Percentiles rank a stretch among this genome's conserved stretches.
Evolutionary conservation across 768 basidiomycete genomes (phyloP).

Genomic region (Pholiota microspora): DNA sequence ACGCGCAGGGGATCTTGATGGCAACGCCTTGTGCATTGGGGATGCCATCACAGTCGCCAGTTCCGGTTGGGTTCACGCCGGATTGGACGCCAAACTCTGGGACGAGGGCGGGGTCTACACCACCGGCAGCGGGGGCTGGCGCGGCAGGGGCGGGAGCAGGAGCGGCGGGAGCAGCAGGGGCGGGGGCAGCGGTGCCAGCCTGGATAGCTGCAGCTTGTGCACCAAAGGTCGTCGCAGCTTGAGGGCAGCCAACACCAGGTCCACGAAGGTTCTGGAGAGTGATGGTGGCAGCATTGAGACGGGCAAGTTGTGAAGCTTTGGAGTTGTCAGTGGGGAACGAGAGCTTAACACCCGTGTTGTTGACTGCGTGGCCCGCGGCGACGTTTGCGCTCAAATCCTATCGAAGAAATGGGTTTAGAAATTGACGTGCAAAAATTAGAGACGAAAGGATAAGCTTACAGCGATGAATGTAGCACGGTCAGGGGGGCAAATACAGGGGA

Average conservation of each 20-base stretch:
- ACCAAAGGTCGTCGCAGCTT: constrained; percentile 59
- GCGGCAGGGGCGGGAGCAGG: constrained; percentile 25
- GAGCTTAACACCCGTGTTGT: constrained; percentile 59
- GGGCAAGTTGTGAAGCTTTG: constrained; percentile 47
- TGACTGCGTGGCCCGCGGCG: constrained; percentile 55
- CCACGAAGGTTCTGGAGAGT: constrained; percentile 76
- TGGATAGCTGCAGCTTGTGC: constrained; percentile 39
- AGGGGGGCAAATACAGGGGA: constrained; percentile 43
- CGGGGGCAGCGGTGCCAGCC: constrained; percentile 27
- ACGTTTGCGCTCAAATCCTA: constrained; percentile 9
- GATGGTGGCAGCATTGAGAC: constrained; percentile 57
- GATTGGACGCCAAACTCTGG: constrained; percentile 56
- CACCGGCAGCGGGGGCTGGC: constrained; percentile 20
- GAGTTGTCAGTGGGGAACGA: constrained; percentile 65
- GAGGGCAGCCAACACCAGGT: constrained; percentile 66
- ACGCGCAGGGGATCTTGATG: constrained; percentile 61
- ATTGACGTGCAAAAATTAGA: not conserved
- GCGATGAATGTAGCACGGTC: constrained; percentile 15
- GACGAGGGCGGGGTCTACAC: constrained; percentile 51
- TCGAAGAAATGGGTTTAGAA: not conserved
- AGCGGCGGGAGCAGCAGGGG: constrained; percentile 23
- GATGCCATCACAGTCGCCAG: constrained; percentile 70
- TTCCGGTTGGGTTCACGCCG: constrained; percentile 63
- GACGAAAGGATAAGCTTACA: constrained; percentile 3
- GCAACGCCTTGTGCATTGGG: constrained; percentile 50